Percentiles rank a stretch among this genome's conserved stretches.
Conservation (phyloP, 2,329 filamentous ascomycete genomes). For the Esteya vermicola region DNA sequence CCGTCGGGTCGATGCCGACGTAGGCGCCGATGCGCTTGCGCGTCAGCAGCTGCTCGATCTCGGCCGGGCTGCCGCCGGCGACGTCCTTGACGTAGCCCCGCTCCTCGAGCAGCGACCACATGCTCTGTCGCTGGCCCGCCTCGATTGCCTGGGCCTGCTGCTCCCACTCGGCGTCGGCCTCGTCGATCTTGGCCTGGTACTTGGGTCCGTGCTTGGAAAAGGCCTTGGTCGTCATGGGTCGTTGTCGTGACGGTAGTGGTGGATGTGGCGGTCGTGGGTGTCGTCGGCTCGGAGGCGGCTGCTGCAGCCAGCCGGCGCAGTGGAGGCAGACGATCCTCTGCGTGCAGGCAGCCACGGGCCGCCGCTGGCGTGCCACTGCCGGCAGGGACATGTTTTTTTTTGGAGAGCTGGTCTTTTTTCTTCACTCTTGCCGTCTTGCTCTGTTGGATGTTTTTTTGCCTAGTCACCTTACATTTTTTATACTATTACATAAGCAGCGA, state of each 20-base stretch:
- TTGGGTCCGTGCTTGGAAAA: slow-evolving; percentile 15
- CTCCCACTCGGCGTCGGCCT: slow-evolving; percentile 32
- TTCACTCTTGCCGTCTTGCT: too few relatives aligned
- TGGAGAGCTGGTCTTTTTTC: background rate
- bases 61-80: slow-evolving; percentile 34
- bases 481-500: too few relatives aligned
- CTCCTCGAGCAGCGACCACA: slow-evolving; percentile 54
- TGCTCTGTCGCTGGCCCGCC: slow-evolving; percentile 33
- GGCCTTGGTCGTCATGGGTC: slow-evolving; percentile 6
- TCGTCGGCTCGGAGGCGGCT: too few relatives aligned
- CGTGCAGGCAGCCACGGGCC: slow-evolving; percentile 6
- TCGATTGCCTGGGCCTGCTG: slow-evolving; percentile 30
- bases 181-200: slow-evolving; percentile 27
- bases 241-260: background rate
- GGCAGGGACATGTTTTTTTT: slow-evolving; percentile 4
- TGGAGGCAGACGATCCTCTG: too few relatives aligned
- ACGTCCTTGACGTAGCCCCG: slow-evolving; percentile 61
- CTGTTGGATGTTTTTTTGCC: too few relatives aligned
- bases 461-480: too few relatives aligned
- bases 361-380: slow-evolving; percentile 2
- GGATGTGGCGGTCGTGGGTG: too few relatives aligned
- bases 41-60: slow-evolving; percentile 49
- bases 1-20: slow-evolving; percentile 72
- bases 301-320: too few relatives aligned
- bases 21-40: slow-evolving; percentile 58